These are phyloP conservation scores for Fimicolochytrium jonesii DNA, from an alignment of 192 early-diverging fungal genomes.

Conservation along the genomic window DNA sequence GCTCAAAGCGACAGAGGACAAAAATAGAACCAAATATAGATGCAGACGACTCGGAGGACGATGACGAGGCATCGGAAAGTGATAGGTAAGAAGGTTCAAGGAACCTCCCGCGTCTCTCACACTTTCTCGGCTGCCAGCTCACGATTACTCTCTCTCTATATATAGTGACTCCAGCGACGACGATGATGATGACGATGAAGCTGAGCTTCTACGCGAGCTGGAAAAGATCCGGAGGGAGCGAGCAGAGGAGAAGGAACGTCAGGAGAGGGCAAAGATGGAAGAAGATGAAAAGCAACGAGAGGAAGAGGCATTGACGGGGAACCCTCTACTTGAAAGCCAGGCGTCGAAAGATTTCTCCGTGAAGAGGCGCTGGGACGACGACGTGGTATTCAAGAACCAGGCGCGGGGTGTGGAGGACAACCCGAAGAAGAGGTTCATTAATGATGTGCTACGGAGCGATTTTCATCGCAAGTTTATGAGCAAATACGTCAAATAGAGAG, in stretches of 20 bases:
- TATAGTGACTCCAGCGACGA: constrained; percentile 31
- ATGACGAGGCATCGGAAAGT: constrained; percentile 30
- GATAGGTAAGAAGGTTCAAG: constrained; percentile 15
- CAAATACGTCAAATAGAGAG: constrained; percentile 52
- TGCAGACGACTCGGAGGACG: constrained; percentile 45
- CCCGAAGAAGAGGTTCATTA: constrained; percentile 92
- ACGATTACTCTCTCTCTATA: neutral
- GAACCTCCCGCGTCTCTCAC: neutral
- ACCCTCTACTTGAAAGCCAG: constrained; percentile 72
- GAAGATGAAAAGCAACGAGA: constrained; percentile 54
- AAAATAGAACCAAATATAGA: constrained; percentile 57
- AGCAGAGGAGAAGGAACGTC: constrained; percentile 82
- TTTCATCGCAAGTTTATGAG: constrained; percentile 96
- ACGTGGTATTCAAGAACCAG: constrained; percentile 98
- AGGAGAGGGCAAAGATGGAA: constrained; percentile 63
- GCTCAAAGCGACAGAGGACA: constrained; percentile 41
- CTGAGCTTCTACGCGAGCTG: constrained; percentile 62
- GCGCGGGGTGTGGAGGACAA: constrained; percentile 80
- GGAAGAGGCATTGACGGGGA: constrained; percentile 68
- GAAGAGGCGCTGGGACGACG: constrained; percentile 95
- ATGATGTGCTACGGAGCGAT: constrained; percentile 93
- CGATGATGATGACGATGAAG: constrained; percentile 89
- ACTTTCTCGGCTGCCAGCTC: constrained; percentile 18
- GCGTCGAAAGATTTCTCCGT: constrained; percentile 65
- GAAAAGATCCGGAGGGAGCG: constrained; percentile 92